These are phyloP conservation scores for Margaritispora aquatica DNA, from an alignment of 495 filamentous ascomycete species.

Conservation along the genomic window DNA sequence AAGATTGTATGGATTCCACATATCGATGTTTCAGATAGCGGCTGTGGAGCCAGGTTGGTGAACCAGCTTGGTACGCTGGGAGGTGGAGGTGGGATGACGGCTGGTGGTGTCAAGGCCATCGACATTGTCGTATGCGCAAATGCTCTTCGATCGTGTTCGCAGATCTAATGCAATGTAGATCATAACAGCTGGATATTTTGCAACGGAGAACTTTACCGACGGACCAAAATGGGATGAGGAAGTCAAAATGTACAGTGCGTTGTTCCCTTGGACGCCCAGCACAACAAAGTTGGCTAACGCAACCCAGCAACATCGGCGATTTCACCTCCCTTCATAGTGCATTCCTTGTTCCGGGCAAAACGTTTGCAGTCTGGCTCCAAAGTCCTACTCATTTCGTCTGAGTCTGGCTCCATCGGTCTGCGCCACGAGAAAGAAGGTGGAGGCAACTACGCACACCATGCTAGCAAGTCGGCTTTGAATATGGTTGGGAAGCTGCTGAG, in stretches of 20 bases:
- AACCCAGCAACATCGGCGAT: conserved; percentile 48
- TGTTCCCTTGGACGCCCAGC: background rate
- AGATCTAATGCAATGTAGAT: conserved; percentile 29
- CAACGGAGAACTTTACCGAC: conserved; percentile 53
- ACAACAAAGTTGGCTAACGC: background rate
- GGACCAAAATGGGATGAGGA: conserved; percentile 59
- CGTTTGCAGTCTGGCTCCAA: conserved; percentile 46
- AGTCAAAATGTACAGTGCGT: conserved; percentile 53
- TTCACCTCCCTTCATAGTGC: conserved; percentile 59
- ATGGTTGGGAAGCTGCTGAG: conserved; percentile 69
- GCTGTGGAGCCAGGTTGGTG: conserved; percentile 35
- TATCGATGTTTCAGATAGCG: conserved; percentile 35
- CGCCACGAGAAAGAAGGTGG: conserved; percentile 62
- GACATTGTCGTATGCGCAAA: conserved; percentile 1
- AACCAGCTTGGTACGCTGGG: conserved; percentile 30
- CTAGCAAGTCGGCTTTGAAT: conserved; percentile 63
- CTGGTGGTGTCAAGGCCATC: background rate
- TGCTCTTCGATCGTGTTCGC: background rate
- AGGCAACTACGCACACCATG: conserved; percentile 70
- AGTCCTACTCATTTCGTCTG: conserved; percentile 59
- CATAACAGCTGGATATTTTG: conserved; percentile 65
- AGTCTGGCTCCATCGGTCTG: conserved; percentile 62
- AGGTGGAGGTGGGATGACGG: conserved; percentile 9
- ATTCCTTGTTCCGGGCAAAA: conserved; percentile 48
- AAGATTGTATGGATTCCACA: conserved; percentile 31